Percentiles rank a stretch among this genome's conserved stretches.
phyloP scores from a whole-genome alignment of 768 basidiomycete genomes.

The Kwoniella newhampshirensis region DNA sequence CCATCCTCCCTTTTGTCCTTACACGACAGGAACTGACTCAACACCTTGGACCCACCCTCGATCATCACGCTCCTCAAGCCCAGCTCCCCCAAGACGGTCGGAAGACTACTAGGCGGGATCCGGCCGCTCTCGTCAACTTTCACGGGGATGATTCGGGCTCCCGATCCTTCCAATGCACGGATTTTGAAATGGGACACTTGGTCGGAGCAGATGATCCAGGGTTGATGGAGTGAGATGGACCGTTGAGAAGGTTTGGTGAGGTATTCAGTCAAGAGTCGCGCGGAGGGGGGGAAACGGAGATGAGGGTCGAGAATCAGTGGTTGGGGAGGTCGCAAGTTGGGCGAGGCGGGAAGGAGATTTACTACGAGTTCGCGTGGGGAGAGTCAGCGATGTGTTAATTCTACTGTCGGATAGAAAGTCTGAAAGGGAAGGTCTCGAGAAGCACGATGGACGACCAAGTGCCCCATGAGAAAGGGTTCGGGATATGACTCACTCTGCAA shows the following conservation, averaged over 20 bases:
- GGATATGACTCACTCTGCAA: slow-evolving; percentile 68
- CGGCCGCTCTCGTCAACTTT: slow-evolving; percentile 49
- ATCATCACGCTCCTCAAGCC: slow-evolving; percentile 82
- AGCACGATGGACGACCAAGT: neutral
- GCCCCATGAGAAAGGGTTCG: neutral
- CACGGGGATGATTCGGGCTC: slow-evolving; percentile 66
- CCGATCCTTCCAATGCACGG: slow-evolving; percentile 62
- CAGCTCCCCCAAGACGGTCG: slow-evolving; percentile 60
- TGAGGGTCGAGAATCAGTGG: slow-evolving; percentile 80
- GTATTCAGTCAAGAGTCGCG: slow-evolving; percentile 62
- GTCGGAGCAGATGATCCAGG: slow-evolving; percentile 67
- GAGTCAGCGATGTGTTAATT: neutral
- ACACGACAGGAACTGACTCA: slow-evolving; percentile 67
- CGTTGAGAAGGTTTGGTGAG: slow-evolving; percentile 58
- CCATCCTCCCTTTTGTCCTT: slow-evolving; percentile 24
- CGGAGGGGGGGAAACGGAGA: slow-evolving; percentile 63
- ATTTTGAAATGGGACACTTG: slow-evolving; percentile 54
- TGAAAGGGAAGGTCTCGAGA: neutral
- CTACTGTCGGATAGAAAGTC: neutral
- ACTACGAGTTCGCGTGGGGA: slow-evolving; percentile 25
- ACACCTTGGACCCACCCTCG: slow-evolving; percentile 85
- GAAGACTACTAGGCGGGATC: slow-evolving; percentile 54
- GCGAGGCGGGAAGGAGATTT: slow-evolving; percentile 41
- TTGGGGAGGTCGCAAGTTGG: slow-evolving; percentile 56
- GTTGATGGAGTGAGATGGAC: slow-evolving; percentile 55